Percentiles rank a stretch among this genome's conserved stretches.
phyloP scores from a whole-genome alignment of 257 asterid genomes.

The Lycium barbarum region DNA sequence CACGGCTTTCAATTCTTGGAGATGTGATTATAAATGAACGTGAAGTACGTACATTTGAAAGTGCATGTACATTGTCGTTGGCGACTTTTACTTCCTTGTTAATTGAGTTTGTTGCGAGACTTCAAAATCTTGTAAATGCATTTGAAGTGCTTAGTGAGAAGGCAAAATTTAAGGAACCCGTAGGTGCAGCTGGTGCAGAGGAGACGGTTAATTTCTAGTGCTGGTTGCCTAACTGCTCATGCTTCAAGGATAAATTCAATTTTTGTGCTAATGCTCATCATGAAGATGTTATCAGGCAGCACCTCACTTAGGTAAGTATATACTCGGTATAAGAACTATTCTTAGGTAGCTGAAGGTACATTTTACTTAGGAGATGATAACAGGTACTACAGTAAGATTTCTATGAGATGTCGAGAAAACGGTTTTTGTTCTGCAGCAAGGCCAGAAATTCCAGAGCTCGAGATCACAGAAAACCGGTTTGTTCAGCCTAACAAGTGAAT shows the following conservation, averaged over 20 bases:
- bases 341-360: not conserved
- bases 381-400: not conserved
- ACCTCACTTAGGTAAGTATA: not conserved
- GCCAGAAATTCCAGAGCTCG: not conserved
- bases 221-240: slow-evolving; percentile 40
- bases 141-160: slow-evolving; percentile 72
- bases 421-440: slow-evolving; percentile 12
- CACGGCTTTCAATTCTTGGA: slow-evolving; percentile 78
- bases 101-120: slow-evolving; percentile 94
- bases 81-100: slow-evolving; percentile 77
- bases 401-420: not conserved
- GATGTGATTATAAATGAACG: slow-evolving; percentile 73
- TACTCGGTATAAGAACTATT: not conserved
- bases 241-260: slow-evolving; percentile 32
- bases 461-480: not conserved
- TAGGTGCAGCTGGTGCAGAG: slow-evolving; percentile 38
- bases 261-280: not conserved
- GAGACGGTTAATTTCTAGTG: slow-evolving; percentile 48
- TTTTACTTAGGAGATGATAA: not conserved
- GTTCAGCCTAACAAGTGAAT: not conserved
- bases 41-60: slow-evolving; percentile 81
- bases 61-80: slow-evolving; percentile 86
- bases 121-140: slow-evolving; percentile 78
- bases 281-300: slow-evolving; percentile 8
- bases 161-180: slow-evolving; percentile 73